These are phyloP conservation scores for Skeletonema grethae DNA, from an alignment of 108 stramenopile genomes.

Conservation along the genomic window DNA sequence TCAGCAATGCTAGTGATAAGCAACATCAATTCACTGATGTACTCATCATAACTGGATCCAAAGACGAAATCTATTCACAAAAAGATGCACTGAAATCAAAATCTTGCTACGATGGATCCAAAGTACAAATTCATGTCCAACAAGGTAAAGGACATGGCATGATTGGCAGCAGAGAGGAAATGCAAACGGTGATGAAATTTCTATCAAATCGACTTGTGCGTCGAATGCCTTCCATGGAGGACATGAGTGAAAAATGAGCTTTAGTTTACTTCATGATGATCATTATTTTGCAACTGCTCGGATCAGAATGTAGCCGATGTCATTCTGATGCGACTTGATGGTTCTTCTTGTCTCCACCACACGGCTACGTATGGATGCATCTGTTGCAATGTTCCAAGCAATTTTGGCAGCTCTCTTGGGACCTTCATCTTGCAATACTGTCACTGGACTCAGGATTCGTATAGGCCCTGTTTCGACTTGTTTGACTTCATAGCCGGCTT, in stretches of 20 bases:
- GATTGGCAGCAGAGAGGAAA: conserved; percentile 45
- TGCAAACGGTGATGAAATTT: conserved; percentile 40
- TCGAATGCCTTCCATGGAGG: conserved; percentile 19
- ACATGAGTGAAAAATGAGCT: conserved; percentile 7
- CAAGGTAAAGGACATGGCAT: conserved; percentile 48
- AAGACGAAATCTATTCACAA: conserved; percentile 23
- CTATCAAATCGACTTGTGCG: conserved; percentile 22
- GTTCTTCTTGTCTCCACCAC: neutral
- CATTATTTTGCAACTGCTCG: neutral
- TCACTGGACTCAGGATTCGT: neutral
- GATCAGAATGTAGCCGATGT: neutral
- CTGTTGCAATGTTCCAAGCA: neutral
- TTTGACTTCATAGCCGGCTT: neutral
- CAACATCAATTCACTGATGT: conserved; percentile 37
- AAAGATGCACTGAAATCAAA: conserved; percentile 17
- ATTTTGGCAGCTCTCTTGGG: neutral
- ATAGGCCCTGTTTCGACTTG: neutral
- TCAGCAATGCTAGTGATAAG: neutral
- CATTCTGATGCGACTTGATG: neutral
- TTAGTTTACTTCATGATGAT: neutral
- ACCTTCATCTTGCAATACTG: conserved; percentile 2
- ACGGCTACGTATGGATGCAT: neutral
- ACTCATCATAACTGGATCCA: conserved; percentile 37
- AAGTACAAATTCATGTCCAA: conserved; percentile 38
- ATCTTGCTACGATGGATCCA: conserved; percentile 18